Percentiles rank a stretch among this genome's conserved stretches.
Evolutionary conservation across 139 green algal species (phyloP).

Genomic region (Prasinococcaceae sp.): DNA sequence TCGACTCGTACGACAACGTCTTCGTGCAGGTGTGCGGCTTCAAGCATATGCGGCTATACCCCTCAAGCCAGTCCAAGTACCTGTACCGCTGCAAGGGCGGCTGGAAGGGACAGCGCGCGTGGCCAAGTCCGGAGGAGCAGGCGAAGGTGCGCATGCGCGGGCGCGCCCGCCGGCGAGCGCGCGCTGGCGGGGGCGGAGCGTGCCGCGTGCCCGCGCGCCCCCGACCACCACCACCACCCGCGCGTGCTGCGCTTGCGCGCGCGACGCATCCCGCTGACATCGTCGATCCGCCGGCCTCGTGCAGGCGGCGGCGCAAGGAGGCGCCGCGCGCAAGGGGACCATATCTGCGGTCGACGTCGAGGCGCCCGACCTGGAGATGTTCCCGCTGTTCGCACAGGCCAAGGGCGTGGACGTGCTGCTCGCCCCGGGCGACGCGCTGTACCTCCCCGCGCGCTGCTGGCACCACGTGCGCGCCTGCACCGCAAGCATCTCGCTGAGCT

Average conservation of each 20-base stretch:
- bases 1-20: conserved; percentile 26
- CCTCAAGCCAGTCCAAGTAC: not conserved
- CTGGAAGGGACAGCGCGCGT: not conserved
- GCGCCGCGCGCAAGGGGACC: conserved; percentile 2
- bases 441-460: conserved; percentile 39
- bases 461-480: conserved; percentile 37
- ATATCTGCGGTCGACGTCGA: conserved; percentile 23
- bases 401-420: conserved; percentile 21
- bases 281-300: no score
- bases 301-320: not conserved
- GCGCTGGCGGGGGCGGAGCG: no score
- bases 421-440: conserved; percentile 34
- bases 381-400: conserved; percentile 23
- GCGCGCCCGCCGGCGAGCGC: no score
- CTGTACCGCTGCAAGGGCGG: not conserved
- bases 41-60: conserved; percentile 5
- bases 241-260: no score
- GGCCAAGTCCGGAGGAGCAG: not conserved
- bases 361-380: conserved; percentile 29
- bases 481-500: conserved; percentile 35
- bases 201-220: no score
- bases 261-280: no score
- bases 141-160: not conserved
- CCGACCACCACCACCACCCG: no score
- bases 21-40: conserved; percentile 19